Evolutionary conservation across 192 early-diverging fungal genomes (phyloP), one percentile per base, ranked within the genome.

Genomic region (Coemansia sp.): DNA sequence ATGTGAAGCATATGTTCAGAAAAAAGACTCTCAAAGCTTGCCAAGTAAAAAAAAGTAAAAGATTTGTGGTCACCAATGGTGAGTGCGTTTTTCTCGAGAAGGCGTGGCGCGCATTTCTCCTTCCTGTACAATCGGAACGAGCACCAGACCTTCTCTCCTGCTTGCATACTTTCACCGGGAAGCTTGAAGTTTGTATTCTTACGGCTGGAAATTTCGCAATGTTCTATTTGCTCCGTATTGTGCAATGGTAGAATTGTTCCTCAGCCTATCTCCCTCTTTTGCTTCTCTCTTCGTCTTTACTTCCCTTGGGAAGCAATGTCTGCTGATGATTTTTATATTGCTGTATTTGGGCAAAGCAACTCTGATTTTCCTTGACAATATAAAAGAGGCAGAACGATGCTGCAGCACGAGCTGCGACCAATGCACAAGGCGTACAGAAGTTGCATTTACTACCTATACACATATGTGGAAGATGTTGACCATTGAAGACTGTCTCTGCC

Each of bases 61-160:
- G 35, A 37, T 37, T 37, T 37, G 1, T 37, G n/a, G 51, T 29
- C 53, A 58, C 40, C 20, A 56, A 18, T 46, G 43, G 43, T 46
- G 43, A 20, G 43, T 46, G n/a, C 43, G 16, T 20, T 46, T 21
- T 46, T 46, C 43, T 46, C 20, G 64, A 66, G n/a, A n/a, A n/a
- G 21, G 29, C 28, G 31, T 5, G 21, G 43, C 43, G 16, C 43
- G 3, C 43, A 7, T 18, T 18, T 46, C 18, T 18, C n/a, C 20
- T 23, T 46, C 43, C 20, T n/a, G n/a, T n/a, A n/a, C n/a, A n/a
- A n/a, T n/a, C n/a, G n/a, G n/a, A n/a, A n/a, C n/a, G n/a, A n/a
- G n/a, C n/a, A n/a, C n/a, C n/a, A n/a, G n/a, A n/a, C n/a, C n/a
- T 37, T 12, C 5, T 37, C 12, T 12, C 35, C 12, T 4, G 7